Conservation (phyloP, 331 rosid genomes). For the Rosa hybrid region DNA sequence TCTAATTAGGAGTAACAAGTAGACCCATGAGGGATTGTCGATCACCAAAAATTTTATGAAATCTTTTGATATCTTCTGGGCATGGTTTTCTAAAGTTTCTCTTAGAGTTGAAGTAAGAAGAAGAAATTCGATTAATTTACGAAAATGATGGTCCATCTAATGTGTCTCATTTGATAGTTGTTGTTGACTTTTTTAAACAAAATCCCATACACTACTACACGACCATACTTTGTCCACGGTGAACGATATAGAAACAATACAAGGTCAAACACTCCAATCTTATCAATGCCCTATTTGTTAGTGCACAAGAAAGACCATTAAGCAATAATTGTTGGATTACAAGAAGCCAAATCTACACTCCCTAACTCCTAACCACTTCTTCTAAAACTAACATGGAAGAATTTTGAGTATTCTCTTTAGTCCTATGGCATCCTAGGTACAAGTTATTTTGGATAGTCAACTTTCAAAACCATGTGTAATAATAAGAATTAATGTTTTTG, state of each 20-base stretch:
- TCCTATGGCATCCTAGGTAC: background rate
- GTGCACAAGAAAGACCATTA: background rate
- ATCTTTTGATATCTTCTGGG: background rate
- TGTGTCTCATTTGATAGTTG: conserved; percentile 7
- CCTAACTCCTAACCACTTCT: background rate
- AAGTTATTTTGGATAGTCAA: background rate
- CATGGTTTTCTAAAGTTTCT: background rate
- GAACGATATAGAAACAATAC: background rate
- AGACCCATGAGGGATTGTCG: conserved; percentile 24
- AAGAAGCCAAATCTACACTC: background rate
- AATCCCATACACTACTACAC: background rate
- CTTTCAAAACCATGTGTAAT: background rate
- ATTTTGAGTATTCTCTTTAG: background rate
- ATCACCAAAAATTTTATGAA: background rate
- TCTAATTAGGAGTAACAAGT: background rate
- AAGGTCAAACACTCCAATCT: conserved; percentile 17
- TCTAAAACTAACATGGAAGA: background rate
- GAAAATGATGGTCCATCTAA: conserved; percentile 15
- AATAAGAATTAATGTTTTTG: background rate
- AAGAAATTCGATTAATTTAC: background rate
- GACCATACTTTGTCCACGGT: background rate
- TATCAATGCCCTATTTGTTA: background rate
- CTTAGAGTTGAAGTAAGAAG: background rate
- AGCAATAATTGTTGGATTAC: background rate
- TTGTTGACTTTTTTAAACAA: conserved; percentile 16